Conservation (phyloP, 2,329 filamentous ascomycete genomes). For the Ustulina deusta region DNA sequence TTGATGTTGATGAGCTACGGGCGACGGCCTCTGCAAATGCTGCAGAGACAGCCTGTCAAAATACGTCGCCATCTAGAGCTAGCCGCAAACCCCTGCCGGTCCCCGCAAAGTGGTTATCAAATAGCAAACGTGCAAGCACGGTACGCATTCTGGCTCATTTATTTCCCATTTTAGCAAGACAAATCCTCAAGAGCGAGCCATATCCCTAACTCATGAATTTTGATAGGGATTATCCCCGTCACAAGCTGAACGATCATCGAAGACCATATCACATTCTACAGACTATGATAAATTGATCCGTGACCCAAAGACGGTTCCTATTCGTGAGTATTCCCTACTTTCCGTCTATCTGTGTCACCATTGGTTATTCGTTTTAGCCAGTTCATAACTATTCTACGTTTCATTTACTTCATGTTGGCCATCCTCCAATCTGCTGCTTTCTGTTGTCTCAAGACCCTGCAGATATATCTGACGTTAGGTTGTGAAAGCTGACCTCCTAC, state of each 20-base stretch:
- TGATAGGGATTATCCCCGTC: constrained; percentile 34
- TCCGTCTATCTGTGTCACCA: constrained; percentile 11
- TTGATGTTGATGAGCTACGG: constrained; percentile 62
- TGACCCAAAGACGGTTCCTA: constrained; percentile 56
- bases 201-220: neutral
- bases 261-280: constrained; percentile 14
- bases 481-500: constrained; percentile 17
- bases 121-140: constrained; percentile 42
- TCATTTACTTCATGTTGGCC: neutral
- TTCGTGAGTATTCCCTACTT: constrained; percentile 57
- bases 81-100: constrained; percentile 32
- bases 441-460: neutral
- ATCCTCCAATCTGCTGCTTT: neutral
- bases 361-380: neutral
- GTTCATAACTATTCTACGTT: neutral
- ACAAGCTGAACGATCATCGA: constrained; percentile 24
- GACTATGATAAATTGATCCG: constrained; percentile 46
- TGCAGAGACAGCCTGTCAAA: neutral
- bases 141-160: neutral
- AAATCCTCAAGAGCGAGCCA: too few relatives aligned
- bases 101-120: constrained; percentile 43
- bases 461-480: neutral
- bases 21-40: constrained; percentile 56
- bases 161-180: neutral
- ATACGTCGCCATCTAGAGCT: constrained; percentile 13